Conservation (phyloP, 805 yeast genomes). For the Geotrichum ghanense region DNA sequence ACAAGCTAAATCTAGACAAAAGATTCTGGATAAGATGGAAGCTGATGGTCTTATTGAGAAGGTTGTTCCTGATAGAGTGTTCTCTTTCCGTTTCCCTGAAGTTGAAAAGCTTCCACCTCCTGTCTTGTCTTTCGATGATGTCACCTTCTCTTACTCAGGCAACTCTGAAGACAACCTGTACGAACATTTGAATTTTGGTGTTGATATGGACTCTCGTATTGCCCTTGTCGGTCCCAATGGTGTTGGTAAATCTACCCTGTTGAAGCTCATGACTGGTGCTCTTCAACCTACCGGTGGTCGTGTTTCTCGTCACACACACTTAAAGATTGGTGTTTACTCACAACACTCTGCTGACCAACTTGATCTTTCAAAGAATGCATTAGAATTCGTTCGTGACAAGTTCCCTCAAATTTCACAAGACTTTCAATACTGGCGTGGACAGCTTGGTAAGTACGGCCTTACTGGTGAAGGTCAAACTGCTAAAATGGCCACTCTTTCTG, state of each 20-base stretch:
- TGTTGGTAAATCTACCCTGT: constrained; percentile 94
- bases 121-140: constrained; percentile 91
- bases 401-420: constrained; percentile 87
- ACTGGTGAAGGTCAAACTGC: constrained; percentile 99
- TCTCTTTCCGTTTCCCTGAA: constrained; percentile 86
- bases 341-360: constrained; percentile 98
- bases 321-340: constrained; percentile 96
- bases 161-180: constrained; percentile 80
- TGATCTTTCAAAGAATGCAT: constrained; percentile 87
- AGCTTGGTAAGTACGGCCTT: constrained; percentile 94
- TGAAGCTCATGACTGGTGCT: constrained; percentile 94
- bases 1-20: constrained; percentile 98
- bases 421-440: constrained; percentile 92
- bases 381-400: constrained; percentile 94
- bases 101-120: constrained; percentile 98
- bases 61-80: constrained; percentile 86
- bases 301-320: constrained; percentile 93
- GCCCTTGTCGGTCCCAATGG: constrained; percentile 99
- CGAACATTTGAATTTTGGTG: constrained; percentile 89
- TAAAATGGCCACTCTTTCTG: constrained; percentile 95
- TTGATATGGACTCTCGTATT: constrained; percentile 98
- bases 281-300: constrained; percentile 85
- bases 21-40: constrained; percentile 99
- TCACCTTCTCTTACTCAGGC: constrained; percentile 71
- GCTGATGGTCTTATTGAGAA: constrained; percentile 92